Evolutionary conservation across 306 rosid genomes (phyloP), one percentile per base, ranked within the genome.

Genomic region (Lablab purpureus): DNA sequence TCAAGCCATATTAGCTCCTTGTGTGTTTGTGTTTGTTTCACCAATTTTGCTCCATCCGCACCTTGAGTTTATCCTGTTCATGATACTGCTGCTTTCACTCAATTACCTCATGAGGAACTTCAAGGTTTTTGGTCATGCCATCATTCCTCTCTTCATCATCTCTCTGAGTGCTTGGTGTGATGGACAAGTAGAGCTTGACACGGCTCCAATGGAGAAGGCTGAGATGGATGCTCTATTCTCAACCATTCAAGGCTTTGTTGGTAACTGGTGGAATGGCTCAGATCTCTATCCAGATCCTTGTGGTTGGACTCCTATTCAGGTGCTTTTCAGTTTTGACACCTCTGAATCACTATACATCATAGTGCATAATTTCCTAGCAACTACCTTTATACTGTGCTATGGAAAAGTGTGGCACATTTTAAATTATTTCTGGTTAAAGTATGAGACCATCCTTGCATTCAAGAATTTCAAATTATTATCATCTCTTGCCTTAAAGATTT

Each of bases 241-340:
- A 43, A 84, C 92, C 37, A 85, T 91, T 21, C 98, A 87, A 78
- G 97, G 96, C 49, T 90, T 95, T 88, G 92, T 89, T 75, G 98
- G 98, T 14, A 78, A 85, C 75, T 84, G 87, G 80, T 92, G 96
- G 99, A 91, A 92, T 88, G 98, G 96, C 81, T 91, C 99, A 58
- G 91, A 89, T 91, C 92, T 95, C 82, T 87, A 90, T 88, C 98
- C 99, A 65, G 98, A 95, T 85, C 99, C 97, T 71, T 92, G 97
- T 85, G 98, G 98, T 2, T 95, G 98, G 99, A 92, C 96, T 82
- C 96, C 96, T 62, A 87, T 91, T 75, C 97, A 91, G 98, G 99
- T 93, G 81, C 67, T 71, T 67, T 43, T 43, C 15, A 43, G 49
- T 43, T 43, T 46, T 28, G 10, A 50, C n/a, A 73, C 14, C 4